phyloP scores from a whole-genome alignment of 768 basidiomycete genomes.

The Pisolithus albus region DNA sequence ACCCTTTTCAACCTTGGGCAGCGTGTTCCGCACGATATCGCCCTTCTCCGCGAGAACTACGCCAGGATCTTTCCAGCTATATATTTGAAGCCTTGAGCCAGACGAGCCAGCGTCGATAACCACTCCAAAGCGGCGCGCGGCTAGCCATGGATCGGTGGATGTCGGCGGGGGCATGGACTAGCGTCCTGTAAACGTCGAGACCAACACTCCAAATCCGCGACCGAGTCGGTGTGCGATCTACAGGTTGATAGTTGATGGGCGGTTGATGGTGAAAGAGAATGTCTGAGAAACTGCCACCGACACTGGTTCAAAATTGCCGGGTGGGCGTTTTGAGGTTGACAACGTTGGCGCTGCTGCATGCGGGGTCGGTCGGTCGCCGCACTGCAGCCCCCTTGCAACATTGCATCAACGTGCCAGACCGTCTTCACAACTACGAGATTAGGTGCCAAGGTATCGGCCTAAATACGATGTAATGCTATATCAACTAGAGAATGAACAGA shows the following conservation, averaged over 20 bases:
- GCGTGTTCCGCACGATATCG: conserved; percentile 40
- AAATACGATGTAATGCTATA: no score
- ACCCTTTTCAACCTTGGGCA: conserved; percentile 91
- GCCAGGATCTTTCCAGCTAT: conserved; percentile 89
- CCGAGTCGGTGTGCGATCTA: background rate
- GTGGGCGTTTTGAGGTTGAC: no score
- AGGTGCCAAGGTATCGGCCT: no score
- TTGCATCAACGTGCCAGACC: no score
- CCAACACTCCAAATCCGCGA: background rate
- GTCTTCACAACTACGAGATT: no score
- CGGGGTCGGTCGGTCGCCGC: no score
- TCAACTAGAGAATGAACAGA: no score
- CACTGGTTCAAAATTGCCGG: no score
- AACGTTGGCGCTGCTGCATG: no score
- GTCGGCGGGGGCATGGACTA: conserved; percentile 69
- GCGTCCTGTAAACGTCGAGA: background rate
- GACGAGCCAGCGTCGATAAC: conserved; percentile 99
- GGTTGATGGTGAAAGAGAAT: background rate
- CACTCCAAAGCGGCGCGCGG: conserved; percentile 79
- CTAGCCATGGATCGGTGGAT: conserved; percentile 66
- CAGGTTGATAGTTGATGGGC: background rate
- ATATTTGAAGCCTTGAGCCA: conserved; percentile 92
- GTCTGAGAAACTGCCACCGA: background rate
- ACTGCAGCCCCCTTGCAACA: no score
- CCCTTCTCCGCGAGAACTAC: conserved; percentile 47